Evolutionary conservation across 1,284 basidiomycete species (phyloP), one percentile per base, ranked within the genome.

Genomic region (Puccinia horiana): DNA sequence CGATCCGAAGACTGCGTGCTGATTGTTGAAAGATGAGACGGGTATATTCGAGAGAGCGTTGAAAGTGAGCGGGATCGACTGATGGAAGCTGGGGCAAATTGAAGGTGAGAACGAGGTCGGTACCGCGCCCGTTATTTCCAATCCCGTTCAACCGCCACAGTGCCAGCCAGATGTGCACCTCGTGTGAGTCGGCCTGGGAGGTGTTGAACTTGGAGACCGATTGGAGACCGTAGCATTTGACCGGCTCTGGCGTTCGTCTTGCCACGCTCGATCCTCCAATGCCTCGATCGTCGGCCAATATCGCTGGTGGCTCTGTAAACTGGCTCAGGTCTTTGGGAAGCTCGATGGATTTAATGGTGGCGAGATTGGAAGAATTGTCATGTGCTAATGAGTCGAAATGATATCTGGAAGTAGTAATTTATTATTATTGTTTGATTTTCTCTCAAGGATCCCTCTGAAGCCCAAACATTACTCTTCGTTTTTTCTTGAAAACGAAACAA

Each of bases 381-480:
- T 98, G 92, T 16, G 95, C 96, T 58, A 98, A 88, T 0, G 95
- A 93, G 83, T 91, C 90, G 85, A 98, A 99, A 88, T 98, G 96
- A 86, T 92, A 96, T 87, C 96, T 94, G 85, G 6, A 9, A 16
- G 56, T 12, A 75, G 8, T 29, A 4, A 26, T n/a, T 26, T 29
- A 26, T 58, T 58, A 9, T n/a, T 58, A n/a, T 58, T 61, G 8
- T 16, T 32, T 35, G 16, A 16, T 61, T 29, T 26, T 56, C 6
- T 26, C 8, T 26, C n/a, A 56, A 23, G 4, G 49, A 52, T 23
- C 9, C 9, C 8, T 52, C n/a, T 20, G 6, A 5, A n/a, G 8
- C 20, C 4, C 9, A 23, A 65, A 37, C 20, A n/a, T n/a, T n/a
- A n/a, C n/a, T n/a, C 56, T 58, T 8, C 23, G 16, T 32, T 63